Conservation (phyloP, 139 green algal species). For the Micromonas commoda region DNA sequence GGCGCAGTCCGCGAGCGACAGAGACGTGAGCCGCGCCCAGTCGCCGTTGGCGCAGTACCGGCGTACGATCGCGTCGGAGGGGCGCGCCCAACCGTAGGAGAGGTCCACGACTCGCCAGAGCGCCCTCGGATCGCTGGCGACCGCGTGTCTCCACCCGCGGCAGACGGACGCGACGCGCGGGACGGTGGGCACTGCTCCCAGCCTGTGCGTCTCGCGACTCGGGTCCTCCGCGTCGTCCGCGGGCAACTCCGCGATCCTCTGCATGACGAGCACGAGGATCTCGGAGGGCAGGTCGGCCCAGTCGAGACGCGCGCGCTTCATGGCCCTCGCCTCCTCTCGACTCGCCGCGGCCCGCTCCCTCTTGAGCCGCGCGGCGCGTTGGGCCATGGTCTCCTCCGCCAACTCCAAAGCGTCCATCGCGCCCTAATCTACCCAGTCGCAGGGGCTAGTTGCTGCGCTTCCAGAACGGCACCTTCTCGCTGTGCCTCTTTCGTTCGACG, state of each 20-base stretch:
- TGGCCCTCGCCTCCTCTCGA: not conserved
- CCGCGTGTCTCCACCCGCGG: not conserved
- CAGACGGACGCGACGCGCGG: not conserved
- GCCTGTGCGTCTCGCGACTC: not conserved
- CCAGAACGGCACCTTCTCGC: not conserved
- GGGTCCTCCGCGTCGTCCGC: not conserved
- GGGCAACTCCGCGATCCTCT: not conserved
- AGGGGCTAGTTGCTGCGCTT: not conserved
- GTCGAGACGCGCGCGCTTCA: not conserved
- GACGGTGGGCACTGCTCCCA: not conserved
- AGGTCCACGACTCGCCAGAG: not conserved
- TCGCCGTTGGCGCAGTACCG: not conserved
- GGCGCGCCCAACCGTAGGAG: not conserved
- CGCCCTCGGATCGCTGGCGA: not conserved
- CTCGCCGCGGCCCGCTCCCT: not conserved
- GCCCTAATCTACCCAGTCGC: not conserved
- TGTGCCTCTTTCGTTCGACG: too few species aligned
- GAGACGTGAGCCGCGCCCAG: too few species aligned
- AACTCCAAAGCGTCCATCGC: not conserved
- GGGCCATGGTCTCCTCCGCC: not conserved
- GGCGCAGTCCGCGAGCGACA: too few species aligned
- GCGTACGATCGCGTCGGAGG: not conserved
- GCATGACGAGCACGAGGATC: not conserved
- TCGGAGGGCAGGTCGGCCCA: not conserved
- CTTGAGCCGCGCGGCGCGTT: not conserved